These are phyloP conservation scores for Calonectria hawksworthii DNA, from an alignment of 2,329 filamentous ascomycete genomes.

Conservation along the genomic window DNA sequence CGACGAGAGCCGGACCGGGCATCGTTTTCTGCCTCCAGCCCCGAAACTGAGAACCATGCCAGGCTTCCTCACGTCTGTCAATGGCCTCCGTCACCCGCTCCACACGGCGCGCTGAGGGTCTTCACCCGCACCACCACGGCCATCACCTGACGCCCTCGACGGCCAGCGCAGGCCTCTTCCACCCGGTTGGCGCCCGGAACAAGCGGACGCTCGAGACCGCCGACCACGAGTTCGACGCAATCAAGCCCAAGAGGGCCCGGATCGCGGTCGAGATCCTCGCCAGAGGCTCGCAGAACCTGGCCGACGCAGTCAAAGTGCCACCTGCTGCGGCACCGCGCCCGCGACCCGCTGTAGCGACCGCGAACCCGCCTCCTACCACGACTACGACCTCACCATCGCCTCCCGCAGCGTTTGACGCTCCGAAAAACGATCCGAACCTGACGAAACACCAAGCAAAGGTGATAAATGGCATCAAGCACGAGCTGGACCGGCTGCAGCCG, in stretches of 20 bases:
- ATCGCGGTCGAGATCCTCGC: constrained; percentile 67
- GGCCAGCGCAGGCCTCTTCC: constrained; percentile 49
- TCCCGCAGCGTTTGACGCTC: constrained; percentile 27
- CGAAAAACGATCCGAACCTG: constrained; percentile 47
- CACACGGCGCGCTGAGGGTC: constrained; percentile 63
- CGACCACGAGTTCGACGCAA: constrained; percentile 60
- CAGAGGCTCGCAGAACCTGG: constrained; percentile 46
- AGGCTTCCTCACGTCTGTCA: constrained; percentile 52
- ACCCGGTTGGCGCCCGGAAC: constrained; percentile 53
- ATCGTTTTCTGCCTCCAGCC: constrained; percentile 34
- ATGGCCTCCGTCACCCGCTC: constrained; percentile 69
- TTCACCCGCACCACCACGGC: constrained; percentile 52
- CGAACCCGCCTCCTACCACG: constrained; percentile 27
- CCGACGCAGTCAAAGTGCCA: constrained; percentile 40
- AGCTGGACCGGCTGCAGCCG: constrained; percentile 70
- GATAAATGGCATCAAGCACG: constrained; percentile 73
- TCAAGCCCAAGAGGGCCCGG: constrained; percentile 63
- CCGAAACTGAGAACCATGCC: constrained; percentile 53
- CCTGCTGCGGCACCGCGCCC: constrained; percentile 42
- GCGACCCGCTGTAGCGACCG: constrained; percentile 38
- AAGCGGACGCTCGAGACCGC: constrained; percentile 64
- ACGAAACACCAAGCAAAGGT: constrained; percentile 71
- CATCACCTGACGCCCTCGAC: constrained; percentile 46
- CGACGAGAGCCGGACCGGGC: constrained; percentile 40
- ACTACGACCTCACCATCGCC: constrained; percentile 24